phyloP scores from a whole-genome alignment of 2,329 filamentous ascomycete species.

The Trichocomaceae sp. region DNA sequence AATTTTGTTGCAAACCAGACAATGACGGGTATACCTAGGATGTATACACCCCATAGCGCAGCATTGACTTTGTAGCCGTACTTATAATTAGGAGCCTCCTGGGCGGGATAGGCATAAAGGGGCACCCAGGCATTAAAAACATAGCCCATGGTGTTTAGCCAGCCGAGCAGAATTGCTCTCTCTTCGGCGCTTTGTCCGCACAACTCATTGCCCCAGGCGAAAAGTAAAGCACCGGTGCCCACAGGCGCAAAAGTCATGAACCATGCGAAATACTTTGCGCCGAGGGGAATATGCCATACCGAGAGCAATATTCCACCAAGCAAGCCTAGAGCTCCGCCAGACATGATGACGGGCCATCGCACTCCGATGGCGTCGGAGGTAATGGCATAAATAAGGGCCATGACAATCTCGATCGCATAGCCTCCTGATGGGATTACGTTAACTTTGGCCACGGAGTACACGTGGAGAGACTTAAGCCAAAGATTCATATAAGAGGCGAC shows the following conservation, averaged over 20 bases:
- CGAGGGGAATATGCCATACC: slow-evolving; percentile 11
- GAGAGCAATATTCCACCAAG: slow-evolving; percentile 9
- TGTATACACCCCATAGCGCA: slow-evolving; percentile 12
- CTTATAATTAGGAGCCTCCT: slow-evolving; percentile 11
- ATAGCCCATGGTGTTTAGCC: slow-evolving; percentile 13
- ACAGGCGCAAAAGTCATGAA: slow-evolving; percentile 11
- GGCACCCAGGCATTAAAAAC: slow-evolving; percentile 12
- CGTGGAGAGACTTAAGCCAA: slow-evolving; percentile 10
- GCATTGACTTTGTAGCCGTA: slow-evolving; percentile 14
- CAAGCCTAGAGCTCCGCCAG: slow-evolving; percentile 6
- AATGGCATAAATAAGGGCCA: slow-evolving; percentile 10
- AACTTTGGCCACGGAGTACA: slow-evolving; percentile 10
- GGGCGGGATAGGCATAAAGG: slow-evolving; percentile 12
- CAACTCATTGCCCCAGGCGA: slow-evolving; percentile 13
- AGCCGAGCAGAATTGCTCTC: slow-evolving; percentile 10
- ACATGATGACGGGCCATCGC: slow-evolving; percentile 12
- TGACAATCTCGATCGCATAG: slow-evolving; percentile 12
- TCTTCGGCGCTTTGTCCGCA: slow-evolving; percentile 12
- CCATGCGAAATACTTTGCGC: slow-evolving; percentile 13
- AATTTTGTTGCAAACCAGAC: slow-evolving; percentile 12
- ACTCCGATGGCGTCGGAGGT: slow-evolving; percentile 9
- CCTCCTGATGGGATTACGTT: slow-evolving; percentile 12
- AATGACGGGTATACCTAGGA: slow-evolving; percentile 12
- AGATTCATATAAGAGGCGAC: slow-evolving; percentile 14
- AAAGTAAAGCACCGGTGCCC: slow-evolving; percentile 11